Evolutionary conservation across 2,329 filamentous ascomycete species (phyloP).

Genomic region (Fusarium floridanum): DNA sequence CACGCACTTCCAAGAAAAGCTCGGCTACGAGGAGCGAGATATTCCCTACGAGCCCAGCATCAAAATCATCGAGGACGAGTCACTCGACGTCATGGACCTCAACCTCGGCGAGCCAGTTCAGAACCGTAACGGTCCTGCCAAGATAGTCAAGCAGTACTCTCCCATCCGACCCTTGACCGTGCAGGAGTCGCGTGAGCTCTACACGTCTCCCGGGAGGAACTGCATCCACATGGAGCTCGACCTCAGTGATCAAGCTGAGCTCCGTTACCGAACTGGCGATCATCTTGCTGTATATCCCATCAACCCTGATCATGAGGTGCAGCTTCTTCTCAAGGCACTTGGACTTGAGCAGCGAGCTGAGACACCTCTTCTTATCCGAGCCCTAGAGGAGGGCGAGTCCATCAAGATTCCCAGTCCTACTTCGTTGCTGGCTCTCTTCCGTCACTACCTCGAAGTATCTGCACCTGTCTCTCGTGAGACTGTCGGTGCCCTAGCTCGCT

Average conservation of each 20-base stretch:
- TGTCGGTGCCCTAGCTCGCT: slow-evolving; percentile 51
- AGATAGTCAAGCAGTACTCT: slow-evolving; percentile 38
- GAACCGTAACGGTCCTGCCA: slow-evolving; percentile 35
- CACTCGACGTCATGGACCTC: slow-evolving; percentile 39
- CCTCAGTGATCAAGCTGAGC: slow-evolving; percentile 43
- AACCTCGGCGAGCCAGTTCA: slow-evolving; percentile 41
- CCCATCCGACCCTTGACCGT: slow-evolving; percentile 33
- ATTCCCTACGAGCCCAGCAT: slow-evolving; percentile 41
- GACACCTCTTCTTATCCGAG: slow-evolving; percentile 41
- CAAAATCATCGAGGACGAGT: slow-evolving; percentile 38
- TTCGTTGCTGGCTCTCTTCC: slow-evolving; percentile 55
- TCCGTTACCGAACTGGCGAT: slow-evolving; percentile 56
- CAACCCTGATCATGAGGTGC: slow-evolving; percentile 54
- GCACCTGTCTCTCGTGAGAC: slow-evolving; percentile 57
- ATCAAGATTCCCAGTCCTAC: slow-evolving; percentile 55
- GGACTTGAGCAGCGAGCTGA: slow-evolving; percentile 37
- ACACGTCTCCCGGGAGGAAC: slow-evolving; percentile 40
- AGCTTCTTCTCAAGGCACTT: slow-evolving; percentile 48
- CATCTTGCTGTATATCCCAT: slow-evolving; percentile 56
- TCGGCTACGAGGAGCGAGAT: slow-evolving; percentile 40
- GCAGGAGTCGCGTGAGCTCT: slow-evolving; percentile 34
- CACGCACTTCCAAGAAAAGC: slow-evolving; percentile 29
- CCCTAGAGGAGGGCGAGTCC: slow-evolving; percentile 33
- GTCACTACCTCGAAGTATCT: slow-evolving; percentile 60
- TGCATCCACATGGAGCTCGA: slow-evolving; percentile 56